phyloP scores from a whole-genome alignment of 2,329 filamentous ascomycete genomes.

The Helotiales sp. region DNA sequence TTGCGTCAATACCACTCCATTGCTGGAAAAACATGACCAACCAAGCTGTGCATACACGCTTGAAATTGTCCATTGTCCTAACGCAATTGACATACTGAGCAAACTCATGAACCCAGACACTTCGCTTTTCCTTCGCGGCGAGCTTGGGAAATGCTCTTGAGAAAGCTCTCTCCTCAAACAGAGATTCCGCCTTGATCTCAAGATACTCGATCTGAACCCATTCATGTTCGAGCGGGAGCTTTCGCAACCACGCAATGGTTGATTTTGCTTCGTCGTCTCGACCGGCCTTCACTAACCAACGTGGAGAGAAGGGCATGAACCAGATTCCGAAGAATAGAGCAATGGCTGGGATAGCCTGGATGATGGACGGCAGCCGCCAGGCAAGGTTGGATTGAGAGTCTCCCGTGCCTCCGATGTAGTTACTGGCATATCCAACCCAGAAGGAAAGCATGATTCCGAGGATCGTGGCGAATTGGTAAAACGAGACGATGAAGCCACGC shows the following conservation, averaged over 20 bases:
- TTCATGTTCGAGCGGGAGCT: slow-evolving; percentile 46
- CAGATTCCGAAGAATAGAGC: slow-evolving; percentile 55
- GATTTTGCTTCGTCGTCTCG: slow-evolving; percentile 53
- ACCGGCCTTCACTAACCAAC: slow-evolving; percentile 55
- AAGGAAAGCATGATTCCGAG: slow-evolving; percentile 35
- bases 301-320: slow-evolving; percentile 45
- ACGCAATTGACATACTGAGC: slow-evolving; percentile 21
- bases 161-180: slow-evolving; percentile 56
- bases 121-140: not conserved
- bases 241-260: slow-evolving; percentile 51
- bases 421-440: slow-evolving; percentile 32
- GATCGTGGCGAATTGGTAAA: slow-evolving; percentile 30
- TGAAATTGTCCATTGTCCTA: slow-evolving; percentile 20
- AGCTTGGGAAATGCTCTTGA: slow-evolving; percentile 48
- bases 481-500: slow-evolving; percentile 28
- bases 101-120: not conserved
- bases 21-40: slow-evolving; percentile 36
- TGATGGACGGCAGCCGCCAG: slow-evolving; percentile 56
- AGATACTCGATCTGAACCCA: slow-evolving; percentile 55
- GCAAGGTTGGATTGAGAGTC: slow-evolving; percentile 42
- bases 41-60: slow-evolving; percentile 23
- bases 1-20: slow-evolving; percentile 30
- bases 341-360: slow-evolving; percentile 55
- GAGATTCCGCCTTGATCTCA: slow-evolving; percentile 57
- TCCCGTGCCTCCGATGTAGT: slow-evolving; percentile 29